phyloP scores from a whole-genome alignment of 225 moss, liverwort and hornwort species.

The Physcomitrium patens region DNA sequence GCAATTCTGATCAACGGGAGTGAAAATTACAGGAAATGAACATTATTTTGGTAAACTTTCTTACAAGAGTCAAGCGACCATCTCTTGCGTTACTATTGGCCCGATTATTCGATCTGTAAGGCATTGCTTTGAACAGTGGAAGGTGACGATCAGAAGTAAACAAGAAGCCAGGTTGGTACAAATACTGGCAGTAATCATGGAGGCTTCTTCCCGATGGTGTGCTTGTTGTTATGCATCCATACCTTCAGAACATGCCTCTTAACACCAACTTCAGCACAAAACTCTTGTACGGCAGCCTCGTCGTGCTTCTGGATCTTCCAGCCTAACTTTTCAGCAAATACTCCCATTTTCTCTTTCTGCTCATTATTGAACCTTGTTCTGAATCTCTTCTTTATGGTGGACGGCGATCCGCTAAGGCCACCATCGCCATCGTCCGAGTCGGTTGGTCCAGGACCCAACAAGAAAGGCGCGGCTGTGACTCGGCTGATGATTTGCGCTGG shows the following conservation, averaged over 20 bases:
- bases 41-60: conserved; percentile 50
- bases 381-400: conserved; percentile 96
- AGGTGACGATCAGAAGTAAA: conserved; percentile 11
- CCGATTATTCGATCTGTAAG: conserved; percentile 32
- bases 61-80: conserved; percentile 26
- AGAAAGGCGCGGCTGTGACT: conserved; percentile 68
- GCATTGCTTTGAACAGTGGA: conserved; percentile 35
- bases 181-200: conserved; percentile 28
- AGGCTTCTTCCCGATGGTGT: conserved; percentile 95
- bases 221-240: conserved; percentile 99
- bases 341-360: conserved; percentile 96
- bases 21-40: conserved; percentile 22
- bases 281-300: conserved; percentile 95
- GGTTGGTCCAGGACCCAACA: conserved; percentile 81
- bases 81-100: conserved; percentile 28
- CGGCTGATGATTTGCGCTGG: conserved; percentile 81
- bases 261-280: conserved; percentile 91
- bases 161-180: neutral
- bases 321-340: conserved; percentile 96
- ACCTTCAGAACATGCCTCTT: conserved; percentile 99
- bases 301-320: conserved; percentile 99
- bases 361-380: conserved; percentile 95
- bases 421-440: conserved; percentile 96
- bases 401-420: conserved; percentile 82
- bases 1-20: conserved; percentile 36